phyloP scores from a whole-genome alignment of 306 rosid species.

The Alnus rubra region DNA sequence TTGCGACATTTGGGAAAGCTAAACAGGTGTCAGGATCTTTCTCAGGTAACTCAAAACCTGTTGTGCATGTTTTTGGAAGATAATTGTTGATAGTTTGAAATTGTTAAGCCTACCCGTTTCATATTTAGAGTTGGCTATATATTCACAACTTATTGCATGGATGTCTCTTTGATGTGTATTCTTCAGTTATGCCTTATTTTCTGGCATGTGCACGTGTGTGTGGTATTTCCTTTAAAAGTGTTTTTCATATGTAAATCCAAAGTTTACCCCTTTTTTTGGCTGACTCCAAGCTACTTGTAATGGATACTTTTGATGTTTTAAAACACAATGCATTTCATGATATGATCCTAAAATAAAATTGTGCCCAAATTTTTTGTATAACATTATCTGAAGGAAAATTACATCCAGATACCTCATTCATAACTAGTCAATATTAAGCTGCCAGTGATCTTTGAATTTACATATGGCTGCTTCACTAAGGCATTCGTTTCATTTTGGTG shows the following conservation, averaged over 20 bases:
- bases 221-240: background rate
- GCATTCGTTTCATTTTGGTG: background rate
- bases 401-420: background rate
- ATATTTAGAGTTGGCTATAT: background rate
- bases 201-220: background rate
- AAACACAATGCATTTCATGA: background rate
- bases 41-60: slow-evolving; percentile 54
- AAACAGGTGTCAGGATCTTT: slow-evolving; percentile 52
- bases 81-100: background rate
- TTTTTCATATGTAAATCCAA: background rate
- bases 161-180: background rate
- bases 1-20: slow-evolving; percentile 57
- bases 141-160: background rate
- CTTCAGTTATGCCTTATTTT: background rate
- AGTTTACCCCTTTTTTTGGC: background rate
- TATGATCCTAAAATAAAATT: background rate
- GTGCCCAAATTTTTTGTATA: background rate
- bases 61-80: background rate
- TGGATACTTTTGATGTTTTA: background rate
- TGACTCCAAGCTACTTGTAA: background rate
- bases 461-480: background rate
- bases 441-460: background rate
- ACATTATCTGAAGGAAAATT: background rate
- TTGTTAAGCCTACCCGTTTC: background rate
- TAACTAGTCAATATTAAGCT: background rate